Evolutionary conservation across 495 filamentous ascomycete genomes (phyloP).

Genomic region (Paragyromitra xinjiangensis): DNA sequence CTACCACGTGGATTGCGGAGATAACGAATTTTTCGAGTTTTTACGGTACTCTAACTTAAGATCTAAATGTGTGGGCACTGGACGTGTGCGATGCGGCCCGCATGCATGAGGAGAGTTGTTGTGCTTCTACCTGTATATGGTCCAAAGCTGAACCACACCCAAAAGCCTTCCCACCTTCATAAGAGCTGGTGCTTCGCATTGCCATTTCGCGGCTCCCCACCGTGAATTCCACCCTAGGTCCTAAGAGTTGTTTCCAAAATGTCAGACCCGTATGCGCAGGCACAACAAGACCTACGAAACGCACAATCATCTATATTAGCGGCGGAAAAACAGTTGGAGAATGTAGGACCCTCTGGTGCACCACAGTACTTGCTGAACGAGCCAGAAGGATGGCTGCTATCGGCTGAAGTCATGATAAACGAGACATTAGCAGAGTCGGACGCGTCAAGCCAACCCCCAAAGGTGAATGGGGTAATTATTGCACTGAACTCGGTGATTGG

Average conservation of each 20-base stretch:
- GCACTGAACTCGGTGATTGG: too few relatives aligned
- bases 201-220: not conserved
- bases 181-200: not conserved
- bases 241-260: not conserved
- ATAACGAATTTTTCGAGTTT: too few relatives aligned
- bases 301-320: too few relatives aligned
- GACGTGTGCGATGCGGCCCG: not conserved
- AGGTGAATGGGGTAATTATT: too few relatives aligned
- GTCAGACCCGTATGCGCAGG: not conserved
- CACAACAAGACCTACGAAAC: not conserved
- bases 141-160: not conserved
- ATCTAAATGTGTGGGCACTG: not conserved
- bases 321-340: too few relatives aligned
- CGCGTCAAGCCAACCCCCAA: too few relatives aligned
- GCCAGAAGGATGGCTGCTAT: too few relatives aligned
- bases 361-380: too few relatives aligned
- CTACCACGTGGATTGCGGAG: too few relatives aligned
- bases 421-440: too few relatives aligned
- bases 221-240: not conserved
- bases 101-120: not conserved
- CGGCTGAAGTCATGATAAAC: too few relatives aligned
- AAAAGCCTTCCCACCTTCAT: not conserved
- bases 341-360: too few relatives aligned
- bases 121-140: not conserved
- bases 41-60: not conserved